phyloP scores from a whole-genome alignment of 176 grass and related monocot genomes.

The Carex cristatella region DNA sequence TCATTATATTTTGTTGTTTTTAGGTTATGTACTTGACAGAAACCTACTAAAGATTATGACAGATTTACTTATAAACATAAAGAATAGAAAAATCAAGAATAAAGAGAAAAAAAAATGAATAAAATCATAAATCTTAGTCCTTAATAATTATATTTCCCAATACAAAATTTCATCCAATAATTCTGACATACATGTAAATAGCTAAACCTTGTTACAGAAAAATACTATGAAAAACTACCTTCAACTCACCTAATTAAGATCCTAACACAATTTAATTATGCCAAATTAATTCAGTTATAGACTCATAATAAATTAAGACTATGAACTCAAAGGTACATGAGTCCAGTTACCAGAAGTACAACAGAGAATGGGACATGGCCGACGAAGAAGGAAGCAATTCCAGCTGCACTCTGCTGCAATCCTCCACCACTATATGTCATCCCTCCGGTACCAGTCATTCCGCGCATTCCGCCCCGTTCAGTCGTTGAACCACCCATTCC shows the following conservation, averaged over 20 bases:
- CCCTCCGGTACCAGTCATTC: too few species aligned
- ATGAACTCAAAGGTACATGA: neutral
- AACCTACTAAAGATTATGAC: too few species aligned
- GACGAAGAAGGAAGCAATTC: neutral
- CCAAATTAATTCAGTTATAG: neutral
- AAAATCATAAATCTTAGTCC: too few species aligned
- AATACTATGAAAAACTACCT: neutral
- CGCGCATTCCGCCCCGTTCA: neutral
- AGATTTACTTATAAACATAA: too few species aligned
- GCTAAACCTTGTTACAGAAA: neutral
- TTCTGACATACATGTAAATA: too few species aligned
- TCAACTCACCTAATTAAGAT: neutral
- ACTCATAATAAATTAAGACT: neutral
- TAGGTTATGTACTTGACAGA: neutral
- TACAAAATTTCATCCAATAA: too few species aligned
- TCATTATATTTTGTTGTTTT: neutral
- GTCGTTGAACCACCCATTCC: neutral
- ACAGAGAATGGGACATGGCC: neutral
- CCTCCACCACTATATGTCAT: neutral
- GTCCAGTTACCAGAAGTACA: neutral
- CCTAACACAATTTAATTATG: neutral
- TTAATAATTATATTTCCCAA: too few species aligned
- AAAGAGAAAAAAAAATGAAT: too few species aligned
- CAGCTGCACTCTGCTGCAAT: neutral
- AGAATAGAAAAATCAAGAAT: too few species aligned